Evolutionary conservation across 2,329 filamentous ascomycete genomes (phyloP).

Genomic region (Phaeosphaeria sp.): DNA sequence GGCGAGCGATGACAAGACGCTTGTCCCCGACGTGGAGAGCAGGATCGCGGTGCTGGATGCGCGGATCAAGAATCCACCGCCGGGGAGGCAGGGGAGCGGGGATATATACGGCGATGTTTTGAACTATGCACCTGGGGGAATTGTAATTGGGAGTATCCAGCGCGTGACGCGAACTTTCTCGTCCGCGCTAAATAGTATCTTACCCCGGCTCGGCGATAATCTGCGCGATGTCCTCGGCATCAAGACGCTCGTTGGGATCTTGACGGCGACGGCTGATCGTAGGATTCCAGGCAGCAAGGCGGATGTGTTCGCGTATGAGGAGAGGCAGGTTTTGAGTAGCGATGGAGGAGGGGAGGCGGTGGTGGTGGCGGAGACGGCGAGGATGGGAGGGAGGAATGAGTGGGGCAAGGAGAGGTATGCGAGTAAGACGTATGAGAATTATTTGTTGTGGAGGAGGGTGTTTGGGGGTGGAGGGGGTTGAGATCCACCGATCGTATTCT

Average conservation of each 20-base stretch:
- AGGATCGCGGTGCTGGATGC: constrained; percentile 20
- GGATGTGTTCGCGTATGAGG: constrained; percentile 33
- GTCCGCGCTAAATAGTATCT: constrained; percentile 22
- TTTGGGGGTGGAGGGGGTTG: constrained; percentile 19
- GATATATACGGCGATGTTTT: constrained; percentile 43
- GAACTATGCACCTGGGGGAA: constrained; percentile 37
- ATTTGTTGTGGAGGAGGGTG: constrained; percentile 33
- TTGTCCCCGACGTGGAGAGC: constrained; percentile 26
- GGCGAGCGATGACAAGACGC: constrained; percentile 11
- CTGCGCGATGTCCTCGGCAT: constrained; percentile 36
- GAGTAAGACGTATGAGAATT: constrained; percentile 39
- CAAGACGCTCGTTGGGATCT: constrained; percentile 34
- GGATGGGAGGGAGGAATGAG: constrained; percentile 25
- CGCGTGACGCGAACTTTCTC: constrained; percentile 18
- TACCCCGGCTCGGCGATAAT: constrained; percentile 37
- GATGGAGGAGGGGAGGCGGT: constrained; percentile 11
- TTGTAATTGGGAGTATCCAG: constrained; percentile 21
- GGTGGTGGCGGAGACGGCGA: constrained; percentile 21
- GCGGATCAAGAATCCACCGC: constrained; percentile 16
- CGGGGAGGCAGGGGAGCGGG: constrained; percentile 33
- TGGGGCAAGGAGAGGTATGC: constrained; percentile 33
- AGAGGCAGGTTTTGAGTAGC: constrained; percentile 16
- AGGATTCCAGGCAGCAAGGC: constrained; percentile 37
- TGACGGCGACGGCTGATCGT: constrained; percentile 41
- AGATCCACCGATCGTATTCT: not conserved